Base-by-base conservation (phyloP, 2,329 filamentous ascomycete genomes). In the Fusarium sp. region DNA sequence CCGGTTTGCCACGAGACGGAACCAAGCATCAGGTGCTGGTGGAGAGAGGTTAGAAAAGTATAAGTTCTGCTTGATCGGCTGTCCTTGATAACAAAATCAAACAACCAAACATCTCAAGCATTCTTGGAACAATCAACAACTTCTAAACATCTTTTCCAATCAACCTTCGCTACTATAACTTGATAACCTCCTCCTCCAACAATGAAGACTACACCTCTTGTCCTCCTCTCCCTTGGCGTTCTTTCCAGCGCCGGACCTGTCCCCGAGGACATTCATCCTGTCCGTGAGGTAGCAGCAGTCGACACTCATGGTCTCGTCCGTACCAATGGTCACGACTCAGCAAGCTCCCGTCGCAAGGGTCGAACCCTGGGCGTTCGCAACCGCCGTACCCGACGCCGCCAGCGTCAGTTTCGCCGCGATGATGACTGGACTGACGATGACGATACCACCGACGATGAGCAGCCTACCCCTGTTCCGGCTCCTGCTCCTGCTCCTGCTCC, bases 201-300 rank as follows among this genome's bases (percentile, higher is more conserved):
- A n/a, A 60, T 60, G 57, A 60, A 60, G 39, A 27, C 57, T 13
- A 45, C 57, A 18, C 57, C 57, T 20, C 37, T 60, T 45, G 11
- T 60, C 10, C 35, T 60, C n/a, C 57, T 60, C 57, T 60, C 57
- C 3, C 57, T 60, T 10, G 37, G 57, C 10, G 57, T 60, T 45
- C 25, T 60, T 18, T 39, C 57, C 25, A 43, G 23, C 27, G 57
- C 57, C 37, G 18, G 35, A 7, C 57, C 57, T 43, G 57, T 60
- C 20, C 57, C 57, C n/a, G 54, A 58, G 16, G 35, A 18, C 23
- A 20, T 25, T 43, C 37, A 58, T 34, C 25, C 23, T 23, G 6
- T 25, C 35, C 9, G 30, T 11, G 54, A 39, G 45, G 25, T 50
- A 16, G 16, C 25, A 5, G 45, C 45, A 27, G 16, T 30, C 1